Evolutionary conservation across 23 red algal species (phyloP), one percentile per base, ranked within the genome.

Genomic region (Chondrus crispus): DNA sequence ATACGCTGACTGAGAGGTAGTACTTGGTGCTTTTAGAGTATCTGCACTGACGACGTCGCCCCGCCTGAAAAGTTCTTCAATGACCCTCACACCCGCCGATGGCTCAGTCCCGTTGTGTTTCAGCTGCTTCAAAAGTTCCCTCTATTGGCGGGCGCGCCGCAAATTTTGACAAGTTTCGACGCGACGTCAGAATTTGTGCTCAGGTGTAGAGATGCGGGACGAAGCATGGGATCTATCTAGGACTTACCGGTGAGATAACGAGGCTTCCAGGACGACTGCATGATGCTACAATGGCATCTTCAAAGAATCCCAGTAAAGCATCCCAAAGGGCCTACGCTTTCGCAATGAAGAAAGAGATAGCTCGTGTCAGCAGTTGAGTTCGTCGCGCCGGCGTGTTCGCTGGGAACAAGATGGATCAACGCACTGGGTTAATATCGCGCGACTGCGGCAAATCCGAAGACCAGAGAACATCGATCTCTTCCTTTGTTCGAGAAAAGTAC

Each of bases 381-480:
- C 26, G 26, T 22, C 9, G 18, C 60, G 60, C 7, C 9, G 60
- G 60, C 0, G 60, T n/a, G 26, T 19, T 8, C 60, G 60, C 6
- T 50, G 12, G 19, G 45, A 37, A 37, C 22, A 58, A 54, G 13
- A 29, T 40, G 16, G 4, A n/a, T n/a, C 33, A 74, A 69, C 79
- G 8, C 84, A 84, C 89, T 43, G 76, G 76, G 51, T 92, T 70
- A 19, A 38, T 51, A 24, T 92, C 89, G 52, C 89, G 72, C 12
- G 49, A 70, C 4, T 60, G 14, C n/a, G 89, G 89, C 19, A 92
- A 73, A 58, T 52, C 66, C 5, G 89, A 71, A 2, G 76, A 68
- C 89, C 89, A 92, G 8, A 92, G 79, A 51, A 71, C 60, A 39
- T 92, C 89, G 49, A 92, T 84, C 73, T 92, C 89, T 53, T 92